Base-by-base conservation (phyloP, 192 early-diverging fungal species). In the Backusella parvicylindrica region DNA sequence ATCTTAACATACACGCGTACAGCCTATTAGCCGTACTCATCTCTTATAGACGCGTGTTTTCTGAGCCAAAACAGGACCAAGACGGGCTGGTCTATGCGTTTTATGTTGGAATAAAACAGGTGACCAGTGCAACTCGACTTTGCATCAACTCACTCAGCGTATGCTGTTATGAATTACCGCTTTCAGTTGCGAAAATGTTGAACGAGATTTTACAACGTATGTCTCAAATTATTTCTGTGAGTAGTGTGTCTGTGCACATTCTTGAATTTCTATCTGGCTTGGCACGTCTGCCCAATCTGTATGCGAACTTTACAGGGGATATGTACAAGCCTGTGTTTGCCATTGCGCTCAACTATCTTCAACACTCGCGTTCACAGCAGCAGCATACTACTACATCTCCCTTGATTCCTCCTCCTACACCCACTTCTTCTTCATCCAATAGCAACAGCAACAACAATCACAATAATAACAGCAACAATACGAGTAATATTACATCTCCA, bases 261-360 rank as follows among this genome's bases (percentile, higher is more conserved):
- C 83, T 99, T 30, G 95, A 97, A 82, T 98, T 97, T 84, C 84
- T 98, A 30, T 93, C 93, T n/a, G 89, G 91, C 0, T 82, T 99
- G 6, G 95, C 95, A 11, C 89, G 92, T 18, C 79, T 94, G 18
- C 95, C 92, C 21, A 82, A 83, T 28, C 80, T 99, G 3, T 92
- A 92, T 76, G 85, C 90, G 7, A 96, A 95, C 78, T 92, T 97
- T 50, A 92, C 88, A 0, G 90, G 89, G 23, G 78, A 82, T 18
- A 94, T 97, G 70, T 95, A 94, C 74, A 93, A 92, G 76, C 84
- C 89, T 35, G 88, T 99, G 18, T 98, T 98, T 89, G 93, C 90
- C 2, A 95, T 98, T 73, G 95, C 96, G 0, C 81, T 97, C 33
- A 92, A 94, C 66, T 96, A 97, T 79, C 94, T 99, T 21, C 87